Percentiles rank a stretch among this genome's conserved stretches.
phyloP scores from a whole-genome alignment of 2,329 filamentous ascomycete species.

The Fusarium albidum region DNA sequence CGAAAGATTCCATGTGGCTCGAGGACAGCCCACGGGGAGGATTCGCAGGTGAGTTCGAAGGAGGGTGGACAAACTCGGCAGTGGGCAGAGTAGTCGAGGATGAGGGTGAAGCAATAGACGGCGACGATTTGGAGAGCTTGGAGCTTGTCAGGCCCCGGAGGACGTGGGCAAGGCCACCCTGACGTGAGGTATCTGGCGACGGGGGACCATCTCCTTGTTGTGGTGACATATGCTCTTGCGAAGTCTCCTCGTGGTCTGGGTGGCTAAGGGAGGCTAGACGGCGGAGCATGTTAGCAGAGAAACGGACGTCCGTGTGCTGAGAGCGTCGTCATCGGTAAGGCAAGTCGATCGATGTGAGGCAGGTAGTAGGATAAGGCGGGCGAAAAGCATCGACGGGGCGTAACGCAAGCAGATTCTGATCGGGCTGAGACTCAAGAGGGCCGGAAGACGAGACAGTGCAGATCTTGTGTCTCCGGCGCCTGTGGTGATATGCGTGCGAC shows the following conservation, averaged over 20 bases:
- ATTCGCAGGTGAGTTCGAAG: slow-evolving; percentile 47
- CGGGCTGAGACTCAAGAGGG: slow-evolving; percentile 12
- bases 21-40: slow-evolving; percentile 54
- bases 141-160: slow-evolving; percentile 68
- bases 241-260: slow-evolving; percentile 35
- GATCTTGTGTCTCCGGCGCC: slow-evolving; percentile 11
- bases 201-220: slow-evolving; percentile 64
- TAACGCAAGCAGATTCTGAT: slow-evolving; percentile 8
- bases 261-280: slow-evolving; percentile 41
- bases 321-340: slow-evolving; percentile 38
- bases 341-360: slow-evolving; percentile 26
- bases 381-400: slow-evolving; percentile 19
- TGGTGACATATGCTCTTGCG: slow-evolving; percentile 66
- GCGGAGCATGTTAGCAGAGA: slow-evolving; percentile 42
- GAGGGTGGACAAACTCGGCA: slow-evolving; percentile 56
- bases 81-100: slow-evolving; percentile 49
- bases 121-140: slow-evolving; percentile 61
- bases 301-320: slow-evolving; percentile 31
- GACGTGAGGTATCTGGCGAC: slow-evolving; percentile 62
- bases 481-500: slow-evolving; percentile 34
- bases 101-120: slow-evolving; percentile 52
- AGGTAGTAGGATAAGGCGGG: slow-evolving; percentile 20
- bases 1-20: slow-evolving; percentile 62
- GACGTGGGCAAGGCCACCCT: slow-evolving; percentile 67
- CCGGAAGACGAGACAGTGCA: slow-evolving; percentile 15